phyloP scores from a whole-genome alignment of 148 eudicot genomes.

The Pouteria glomerata region DNA sequence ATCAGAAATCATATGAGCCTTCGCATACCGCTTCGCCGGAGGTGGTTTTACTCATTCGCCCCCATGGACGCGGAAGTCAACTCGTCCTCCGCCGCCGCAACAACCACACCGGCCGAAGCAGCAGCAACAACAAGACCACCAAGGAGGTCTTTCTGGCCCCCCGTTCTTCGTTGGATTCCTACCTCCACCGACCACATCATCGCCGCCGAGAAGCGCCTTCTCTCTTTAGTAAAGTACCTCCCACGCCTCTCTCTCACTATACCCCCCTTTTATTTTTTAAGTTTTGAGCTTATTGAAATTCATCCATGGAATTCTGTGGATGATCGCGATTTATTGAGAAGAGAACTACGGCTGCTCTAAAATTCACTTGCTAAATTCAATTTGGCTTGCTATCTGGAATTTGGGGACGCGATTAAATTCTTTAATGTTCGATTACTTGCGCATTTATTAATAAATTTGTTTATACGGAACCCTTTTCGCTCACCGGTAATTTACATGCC shows the following conservation, averaged over 20 bases:
- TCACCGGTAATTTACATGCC: too few species aligned
- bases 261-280: not conserved
- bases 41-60: not conserved
- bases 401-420: too few species aligned
- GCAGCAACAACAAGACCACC: slow-evolving; percentile 12
- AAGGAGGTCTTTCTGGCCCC: slow-evolving; percentile 50
- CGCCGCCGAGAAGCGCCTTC: slow-evolving; percentile 58
- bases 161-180: slow-evolving; percentile 66
- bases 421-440: too few species aligned
- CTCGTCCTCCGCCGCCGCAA: slow-evolving; percentile 31
- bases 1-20: slow-evolving; percentile 26
- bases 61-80: slow-evolving; percentile 56
- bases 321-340: too few species aligned
- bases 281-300: not conserved
- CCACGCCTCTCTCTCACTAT: not conserved
- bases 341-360: too few species aligned
- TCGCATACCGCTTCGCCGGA: slow-evolving; percentile 8
- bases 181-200: slow-evolving; percentile 66
- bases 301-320: too few species aligned
- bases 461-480: too few species aligned
- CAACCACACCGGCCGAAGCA: slow-evolving; percentile 13
- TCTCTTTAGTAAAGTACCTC: slow-evolving; percentile 68
- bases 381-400: too few species aligned
- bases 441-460: too few species aligned
- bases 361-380: too few species aligned